Percentiles rank a stretch among this genome's conserved stretches.
Evolutionary conservation across 345 rosid genomes (phyloP).

Genomic region (Psidium guajava): DNA sequence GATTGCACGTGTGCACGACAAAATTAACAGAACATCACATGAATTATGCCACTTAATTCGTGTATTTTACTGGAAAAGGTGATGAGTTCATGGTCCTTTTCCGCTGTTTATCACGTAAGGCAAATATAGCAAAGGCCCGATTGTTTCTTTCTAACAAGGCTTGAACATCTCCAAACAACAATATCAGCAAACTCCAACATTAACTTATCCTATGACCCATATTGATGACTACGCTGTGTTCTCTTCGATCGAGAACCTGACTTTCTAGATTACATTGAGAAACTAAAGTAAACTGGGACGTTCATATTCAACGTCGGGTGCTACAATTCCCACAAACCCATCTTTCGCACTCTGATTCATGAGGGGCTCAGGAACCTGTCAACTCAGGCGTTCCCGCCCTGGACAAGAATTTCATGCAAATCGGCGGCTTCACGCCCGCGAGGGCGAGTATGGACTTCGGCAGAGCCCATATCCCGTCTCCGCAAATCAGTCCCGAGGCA

Average conservation of each 20-base stretch:
- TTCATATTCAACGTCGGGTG: background rate
- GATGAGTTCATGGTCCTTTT: background rate
- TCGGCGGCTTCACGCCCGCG: too few species aligned
- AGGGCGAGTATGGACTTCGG: too few species aligned
- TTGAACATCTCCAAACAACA: background rate
- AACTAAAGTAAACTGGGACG: background rate
- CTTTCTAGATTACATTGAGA: background rate
- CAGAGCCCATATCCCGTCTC: too few species aligned
- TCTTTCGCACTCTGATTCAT: background rate
- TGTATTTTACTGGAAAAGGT: background rate
- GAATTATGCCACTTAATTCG: background rate
- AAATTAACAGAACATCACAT: background rate
- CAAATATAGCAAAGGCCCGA: background rate
- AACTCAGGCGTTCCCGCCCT: conserved; percentile 32
- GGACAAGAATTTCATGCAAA: too few species aligned
- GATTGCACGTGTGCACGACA: background rate
- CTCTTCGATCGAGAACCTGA: background rate
- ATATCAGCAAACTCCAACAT: background rate
- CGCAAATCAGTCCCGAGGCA: too few species aligned
- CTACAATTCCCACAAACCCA: background rate
- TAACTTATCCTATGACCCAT: background rate
- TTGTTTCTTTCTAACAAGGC: background rate
- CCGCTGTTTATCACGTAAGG: background rate
- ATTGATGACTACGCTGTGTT: background rate
- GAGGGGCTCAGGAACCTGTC: conserved; percentile 21